Evolutionary conservation across 495 filamentous ascomycete species (phyloP).

Genomic region (Trichocladium uniseriatum): DNA sequence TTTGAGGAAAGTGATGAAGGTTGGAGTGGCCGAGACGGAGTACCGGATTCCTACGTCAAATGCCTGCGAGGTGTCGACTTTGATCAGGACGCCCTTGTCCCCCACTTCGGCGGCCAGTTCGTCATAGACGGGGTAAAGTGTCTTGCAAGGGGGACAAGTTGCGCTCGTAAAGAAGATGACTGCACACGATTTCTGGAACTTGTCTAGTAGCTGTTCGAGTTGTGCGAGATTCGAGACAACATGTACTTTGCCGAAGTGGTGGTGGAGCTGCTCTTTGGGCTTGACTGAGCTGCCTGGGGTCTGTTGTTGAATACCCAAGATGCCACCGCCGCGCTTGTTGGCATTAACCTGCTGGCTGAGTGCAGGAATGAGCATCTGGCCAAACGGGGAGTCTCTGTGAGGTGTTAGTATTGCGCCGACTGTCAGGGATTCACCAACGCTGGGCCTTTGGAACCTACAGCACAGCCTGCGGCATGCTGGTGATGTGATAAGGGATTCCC

Average conservation of each 20-base stretch:
- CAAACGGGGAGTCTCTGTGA: slow-evolving; percentile 65
- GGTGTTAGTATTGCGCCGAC: background rate
- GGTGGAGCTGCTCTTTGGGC: slow-evolving; percentile 26
- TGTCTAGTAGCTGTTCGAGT: slow-evolving; percentile 50
- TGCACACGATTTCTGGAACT: slow-evolving; percentile 56
- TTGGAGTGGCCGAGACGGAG: slow-evolving; percentile 67
- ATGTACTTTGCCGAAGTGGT: slow-evolving; percentile 28
- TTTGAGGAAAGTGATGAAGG: slow-evolving; percentile 79
- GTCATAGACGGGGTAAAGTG: slow-evolving; percentile 75
- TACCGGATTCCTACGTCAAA: slow-evolving; percentile 59
- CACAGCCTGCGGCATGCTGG: slow-evolving; percentile 77
- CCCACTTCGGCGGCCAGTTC: slow-evolving; percentile 66
- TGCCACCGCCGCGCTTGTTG: slow-evolving; percentile 44
- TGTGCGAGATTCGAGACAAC: slow-evolving; percentile 38
- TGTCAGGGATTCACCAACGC: too few species aligned
- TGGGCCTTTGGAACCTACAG: slow-evolving; percentile 32
- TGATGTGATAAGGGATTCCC: slow-evolving; percentile 80
- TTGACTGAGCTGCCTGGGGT: slow-evolving; percentile 23
- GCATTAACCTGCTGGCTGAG: slow-evolving; percentile 65
- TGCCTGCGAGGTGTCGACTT: slow-evolving; percentile 65
- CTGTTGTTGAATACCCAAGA: slow-evolving; percentile 41
- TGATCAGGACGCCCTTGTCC: slow-evolving; percentile 64
- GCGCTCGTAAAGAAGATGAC: slow-evolving; percentile 89
- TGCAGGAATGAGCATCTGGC: slow-evolving; percentile 78
- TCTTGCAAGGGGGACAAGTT: slow-evolving; percentile 77